Evolutionary conservation across 495 filamentous ascomycete genomes (phyloP).

Genomic region (Cladorrhinum samala): DNA sequence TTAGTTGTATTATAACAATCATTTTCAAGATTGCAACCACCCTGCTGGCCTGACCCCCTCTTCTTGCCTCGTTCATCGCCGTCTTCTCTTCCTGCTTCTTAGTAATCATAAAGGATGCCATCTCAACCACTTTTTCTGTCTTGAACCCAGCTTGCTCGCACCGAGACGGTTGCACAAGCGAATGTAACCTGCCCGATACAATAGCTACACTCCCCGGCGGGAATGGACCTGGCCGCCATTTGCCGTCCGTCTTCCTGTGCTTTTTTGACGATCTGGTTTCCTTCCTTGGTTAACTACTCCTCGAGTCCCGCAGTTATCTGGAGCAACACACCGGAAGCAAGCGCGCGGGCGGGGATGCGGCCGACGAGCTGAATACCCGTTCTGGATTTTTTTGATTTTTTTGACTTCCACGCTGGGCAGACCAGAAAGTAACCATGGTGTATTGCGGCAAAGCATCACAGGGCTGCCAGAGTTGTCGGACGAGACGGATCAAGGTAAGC

Average conservation of each 20-base stretch:
- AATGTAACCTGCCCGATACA: conserved; percentile 7
- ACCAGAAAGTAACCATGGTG: conserved; percentile 45
- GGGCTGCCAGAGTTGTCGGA: conserved; percentile 60
- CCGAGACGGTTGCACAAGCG: conserved; percentile 6
- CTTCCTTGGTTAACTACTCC: conserved; percentile 22
- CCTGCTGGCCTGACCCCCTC: neutral
- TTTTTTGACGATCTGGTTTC: conserved; percentile 25
- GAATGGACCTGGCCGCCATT: conserved; percentile 17
- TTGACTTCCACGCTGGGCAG: too few species aligned
- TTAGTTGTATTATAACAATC: too few species aligned
- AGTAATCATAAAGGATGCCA: neutral
- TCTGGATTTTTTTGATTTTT: conserved; percentile 1
- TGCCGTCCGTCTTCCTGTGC: conserved; percentile 15
- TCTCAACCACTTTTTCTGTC: neutral
- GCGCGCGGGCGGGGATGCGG: conserved; percentile 8
- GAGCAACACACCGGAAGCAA: conserved; percentile 4
- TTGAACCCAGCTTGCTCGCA: neutral
- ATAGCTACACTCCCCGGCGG: neutral
- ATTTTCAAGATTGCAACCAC: neutral
- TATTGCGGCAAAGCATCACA: conserved; percentile 65
- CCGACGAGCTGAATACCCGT: conserved; percentile 16
- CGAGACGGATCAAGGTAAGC: conserved; percentile 55
- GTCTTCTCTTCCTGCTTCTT: neutral
- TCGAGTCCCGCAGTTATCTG: conserved; percentile 10
- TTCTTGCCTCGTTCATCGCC: neutral